Evolutionary conservation across 1,284 basidiomycete species (phyloP).

Genomic region (Trichosporon ovoides): DNA sequence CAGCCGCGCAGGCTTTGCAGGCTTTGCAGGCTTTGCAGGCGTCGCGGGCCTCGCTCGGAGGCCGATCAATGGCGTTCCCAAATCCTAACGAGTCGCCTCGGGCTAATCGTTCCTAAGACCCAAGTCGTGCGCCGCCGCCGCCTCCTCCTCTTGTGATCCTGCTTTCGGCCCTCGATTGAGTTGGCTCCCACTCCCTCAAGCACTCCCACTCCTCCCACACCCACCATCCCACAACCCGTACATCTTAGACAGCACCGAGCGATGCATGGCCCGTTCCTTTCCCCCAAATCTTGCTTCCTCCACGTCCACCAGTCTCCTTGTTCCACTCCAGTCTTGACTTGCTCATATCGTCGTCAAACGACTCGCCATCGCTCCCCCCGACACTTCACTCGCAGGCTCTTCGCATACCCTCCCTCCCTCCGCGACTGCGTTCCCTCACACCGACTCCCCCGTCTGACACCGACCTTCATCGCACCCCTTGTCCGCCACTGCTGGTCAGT

Average conservation of each 20-base stretch:
- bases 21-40: too few relatives aligned
- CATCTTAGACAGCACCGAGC: conserved; percentile 1
- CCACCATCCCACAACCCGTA: background rate
- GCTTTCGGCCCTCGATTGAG: background rate
- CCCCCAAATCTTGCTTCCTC: background rate
- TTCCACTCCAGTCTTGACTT: background rate
- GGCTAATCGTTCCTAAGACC: background rate
- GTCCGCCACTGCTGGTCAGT: too few relatives aligned
- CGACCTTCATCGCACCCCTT: too few relatives aligned
- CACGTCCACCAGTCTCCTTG: background rate
- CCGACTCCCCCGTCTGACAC: too few relatives aligned
- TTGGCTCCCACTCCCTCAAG: background rate
- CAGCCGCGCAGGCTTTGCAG: too few relatives aligned
- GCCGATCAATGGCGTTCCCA: conserved; percentile 6
- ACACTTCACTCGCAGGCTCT: too few relatives aligned
- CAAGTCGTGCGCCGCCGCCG: conserved; percentile 3
- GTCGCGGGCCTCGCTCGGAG: conserved; percentile 2
- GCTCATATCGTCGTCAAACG: background rate
- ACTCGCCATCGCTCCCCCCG: background rate
- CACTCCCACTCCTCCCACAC: conserved; percentile 4
- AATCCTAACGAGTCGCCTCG: background rate
- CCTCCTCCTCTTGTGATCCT: background rate
- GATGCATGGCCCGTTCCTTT: background rate
- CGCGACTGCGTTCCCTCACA: too few relatives aligned
- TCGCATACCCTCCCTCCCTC: too few relatives aligned